These are phyloP conservation scores for Stachybotrys elegans DNA, from an alignment of 2,329 filamentous ascomycete species.

Conservation along the genomic window DNA sequence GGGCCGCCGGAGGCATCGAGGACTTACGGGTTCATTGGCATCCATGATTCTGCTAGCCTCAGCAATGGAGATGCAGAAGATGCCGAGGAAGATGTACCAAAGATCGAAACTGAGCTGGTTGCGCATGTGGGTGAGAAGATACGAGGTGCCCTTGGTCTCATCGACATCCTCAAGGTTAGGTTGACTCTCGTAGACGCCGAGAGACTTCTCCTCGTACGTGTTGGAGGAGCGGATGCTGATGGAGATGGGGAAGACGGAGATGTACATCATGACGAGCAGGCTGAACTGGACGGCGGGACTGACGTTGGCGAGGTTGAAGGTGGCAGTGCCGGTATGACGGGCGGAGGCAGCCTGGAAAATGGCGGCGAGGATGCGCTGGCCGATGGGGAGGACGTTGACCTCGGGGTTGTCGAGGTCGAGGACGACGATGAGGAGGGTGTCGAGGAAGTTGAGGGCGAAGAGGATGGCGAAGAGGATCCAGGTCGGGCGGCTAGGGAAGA, in stretches of 20 bases:
- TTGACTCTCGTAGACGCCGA: conserved; percentile 48
- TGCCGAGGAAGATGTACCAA: conserved; percentile 35
- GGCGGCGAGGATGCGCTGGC: conserved; percentile 46
- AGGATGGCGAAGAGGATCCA: conserved; percentile 51
- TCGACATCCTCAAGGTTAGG: conserved; percentile 20
- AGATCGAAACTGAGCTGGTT: conserved; percentile 35
- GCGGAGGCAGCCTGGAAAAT: conserved; percentile 52
- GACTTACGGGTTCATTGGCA: conserved; percentile 16
- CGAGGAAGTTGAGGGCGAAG: conserved; percentile 46
- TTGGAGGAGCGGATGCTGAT: conserved; percentile 57
- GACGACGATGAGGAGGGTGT: conserved; percentile 48
- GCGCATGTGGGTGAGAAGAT: conserved; percentile 26
- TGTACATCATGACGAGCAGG: conserved; percentile 62
- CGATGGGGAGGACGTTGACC: conserved; percentile 38
- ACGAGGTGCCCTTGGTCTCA: conserved; percentile 20
- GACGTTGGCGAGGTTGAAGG: conserved; percentile 42
- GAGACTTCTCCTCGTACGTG: conserved; percentile 55
- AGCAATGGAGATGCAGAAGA: conserved; percentile 28
- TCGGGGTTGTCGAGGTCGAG: conserved; percentile 46
- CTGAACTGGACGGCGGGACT: conserved; percentile 53
- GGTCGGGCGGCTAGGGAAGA: conserved; percentile 54
- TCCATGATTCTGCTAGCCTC: conserved; percentile 21
- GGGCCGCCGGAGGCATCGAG: rapidly evolving
- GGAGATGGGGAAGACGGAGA: conserved; percentile 55
- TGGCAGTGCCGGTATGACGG: conserved; percentile 43